Evolutionary conservation across 495 filamentous ascomycete species (phyloP), one percentile per base, ranked within the genome.

Genomic region (Penicillium salamii): DNA sequence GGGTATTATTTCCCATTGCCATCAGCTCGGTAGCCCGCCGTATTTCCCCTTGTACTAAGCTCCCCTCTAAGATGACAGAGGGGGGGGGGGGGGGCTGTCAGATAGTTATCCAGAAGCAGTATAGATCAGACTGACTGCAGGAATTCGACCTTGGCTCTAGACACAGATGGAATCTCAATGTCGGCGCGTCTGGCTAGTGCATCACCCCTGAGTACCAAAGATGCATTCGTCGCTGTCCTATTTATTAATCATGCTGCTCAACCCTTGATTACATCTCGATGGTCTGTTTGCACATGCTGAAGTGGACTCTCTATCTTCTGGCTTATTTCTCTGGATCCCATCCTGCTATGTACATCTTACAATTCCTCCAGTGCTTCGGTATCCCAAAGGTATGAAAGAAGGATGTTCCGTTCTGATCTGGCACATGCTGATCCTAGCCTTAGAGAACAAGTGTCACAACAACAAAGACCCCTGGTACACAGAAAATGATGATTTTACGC

Each of bases 151-250:
- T 42, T 21, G 11, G 15, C 39, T 15, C 5, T 26, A 41, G 38
- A 15, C 39, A 23, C 34, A 17, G 34, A 17, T 37, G 34, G 15
- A 42, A 26, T 4, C 29, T 26, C 39, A 28, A 42, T 26, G 21
- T 42, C 39, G 29, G 39, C 23, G 29, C 23, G 14, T 15, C 23
- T 42, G 7, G 13, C 13, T 29, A 28, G 6, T 42, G 39, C 24
- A 29, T 17, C 13, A 17, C 39, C 39, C 39, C 39, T 42, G 39
- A 28, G n/a, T 42, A 42, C 21, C 14, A 42, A 42, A 29, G 39
- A 42, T 7, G 13, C 11, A 24, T 1, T 19, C 34, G 14, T 37
- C 15, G 14, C 34, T 37, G 15, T 17, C 17, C 34, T 37, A 20
- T 37, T 17, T 8, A 37, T 37, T 5, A 19, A 8, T 17, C 34